These are phyloP conservation scores for Dictyostelium discoideum DNA, from an alignment of 78 protist genomes.

Conservation along the genomic window DNA sequence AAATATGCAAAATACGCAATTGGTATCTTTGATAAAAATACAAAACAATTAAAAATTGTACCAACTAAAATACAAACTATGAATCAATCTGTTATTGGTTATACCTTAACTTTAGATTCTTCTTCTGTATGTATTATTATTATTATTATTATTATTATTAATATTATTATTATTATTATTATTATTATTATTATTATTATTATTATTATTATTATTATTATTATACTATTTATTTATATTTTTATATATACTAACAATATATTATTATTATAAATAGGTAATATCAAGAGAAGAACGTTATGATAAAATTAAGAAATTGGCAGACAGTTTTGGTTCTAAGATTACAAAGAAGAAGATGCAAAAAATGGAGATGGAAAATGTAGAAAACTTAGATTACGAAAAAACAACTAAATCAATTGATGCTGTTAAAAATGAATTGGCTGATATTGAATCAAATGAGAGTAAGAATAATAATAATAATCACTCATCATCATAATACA, in stretches of 20 bases:
- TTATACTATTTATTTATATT: not conserved
- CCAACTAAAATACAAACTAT: constrained; percentile 48
- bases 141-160: not conserved
- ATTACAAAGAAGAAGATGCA: constrained; percentile 71
- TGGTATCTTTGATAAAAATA: constrained; percentile 47
- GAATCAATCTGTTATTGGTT: constrained; percentile 56
- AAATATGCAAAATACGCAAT: constrained; percentile 21
- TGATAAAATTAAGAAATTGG: constrained; percentile 32
- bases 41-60: constrained; percentile 17
- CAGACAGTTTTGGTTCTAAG: constrained; percentile 60
- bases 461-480: not conserved
- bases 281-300: constrained; percentile 15
- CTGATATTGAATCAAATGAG: constrained; percentile 11
- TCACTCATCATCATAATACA: too few species aligned
- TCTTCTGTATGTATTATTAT: not conserved
- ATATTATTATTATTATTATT: not conserved
- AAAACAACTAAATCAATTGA: constrained; percentile 21
- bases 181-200: not conserved
- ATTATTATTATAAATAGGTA: not conserved
- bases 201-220: not conserved
- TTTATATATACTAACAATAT: not conserved
- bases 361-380: constrained; percentile 57
- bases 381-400: constrained; percentile 35
- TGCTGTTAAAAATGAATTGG: not conserved
- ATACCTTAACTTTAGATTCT: not conserved